A percentile compares a stretch with the other conserved stretches of the same genome.
Evolutionary conservation across 176 grass and related monocot genomes (phyloP).

Genomic region (Raddia distichophylla): DNA sequence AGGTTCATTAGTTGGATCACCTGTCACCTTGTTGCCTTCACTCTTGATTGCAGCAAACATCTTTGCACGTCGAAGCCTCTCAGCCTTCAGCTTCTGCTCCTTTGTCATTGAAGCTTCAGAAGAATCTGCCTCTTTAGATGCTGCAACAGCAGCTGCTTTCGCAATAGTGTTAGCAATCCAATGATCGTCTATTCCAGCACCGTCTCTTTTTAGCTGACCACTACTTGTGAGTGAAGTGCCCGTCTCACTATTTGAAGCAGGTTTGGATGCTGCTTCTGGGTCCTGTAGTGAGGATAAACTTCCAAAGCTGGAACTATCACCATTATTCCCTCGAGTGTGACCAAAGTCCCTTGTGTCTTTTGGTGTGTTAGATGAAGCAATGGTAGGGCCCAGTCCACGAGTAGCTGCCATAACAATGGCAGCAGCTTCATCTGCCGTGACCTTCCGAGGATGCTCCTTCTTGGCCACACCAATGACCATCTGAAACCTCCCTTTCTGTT

Average conservation of each 20-base stretch:
- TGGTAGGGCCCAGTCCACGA: constrained; percentile 65
- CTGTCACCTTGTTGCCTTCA: constrained; percentile 43
- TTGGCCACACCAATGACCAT: constrained; percentile 56
- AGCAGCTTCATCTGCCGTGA: constrained; percentile 83
- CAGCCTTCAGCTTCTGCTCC: constrained; percentile 90
- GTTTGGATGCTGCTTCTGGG: constrained; percentile 33
- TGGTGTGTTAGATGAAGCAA: constrained; percentile 28
- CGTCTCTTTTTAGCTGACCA: constrained; percentile 42
- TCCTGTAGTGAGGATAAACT: constrained; percentile 50
- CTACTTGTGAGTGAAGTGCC: constrained; percentile 50
- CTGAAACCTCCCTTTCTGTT: constrained; percentile 62
- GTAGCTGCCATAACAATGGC: constrained; percentile 89
- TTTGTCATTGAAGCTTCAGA: constrained; percentile 79
- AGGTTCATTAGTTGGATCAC: constrained; percentile 38
- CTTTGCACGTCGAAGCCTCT: constrained; percentile 90
- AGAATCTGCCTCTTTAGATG: constrained; percentile 77
- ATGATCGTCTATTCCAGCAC: constrained; percentile 68
- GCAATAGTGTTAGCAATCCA: constrained; percentile 92
- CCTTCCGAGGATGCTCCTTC: constrained; percentile 53
- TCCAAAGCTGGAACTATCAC: constrained; percentile 30
- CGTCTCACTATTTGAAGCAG: constrained; percentile 48
- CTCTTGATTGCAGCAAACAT: constrained; percentile 89
- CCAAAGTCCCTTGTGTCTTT: constrained; percentile 26
- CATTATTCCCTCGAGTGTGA: not conserved
- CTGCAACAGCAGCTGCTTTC: constrained; percentile 77